These are phyloP conservation scores for Maudiozyma pseudohumilis DNA, from an alignment of 805 yeast species.

Conservation along the genomic window DNA sequence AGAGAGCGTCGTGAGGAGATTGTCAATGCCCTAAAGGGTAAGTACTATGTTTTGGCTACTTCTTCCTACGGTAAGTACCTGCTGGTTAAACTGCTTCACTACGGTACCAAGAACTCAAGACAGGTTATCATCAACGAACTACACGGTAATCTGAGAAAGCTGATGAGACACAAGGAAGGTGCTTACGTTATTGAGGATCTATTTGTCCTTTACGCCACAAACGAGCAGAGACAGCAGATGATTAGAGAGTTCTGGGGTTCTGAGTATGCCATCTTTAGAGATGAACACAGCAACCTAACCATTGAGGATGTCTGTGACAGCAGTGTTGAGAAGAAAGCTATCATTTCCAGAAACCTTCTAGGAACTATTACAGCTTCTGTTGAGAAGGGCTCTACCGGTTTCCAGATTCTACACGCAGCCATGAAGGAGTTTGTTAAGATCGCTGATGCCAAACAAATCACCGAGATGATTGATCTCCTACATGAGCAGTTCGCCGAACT, in stretches of 20 bases:
- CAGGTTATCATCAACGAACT: conserved; percentile 69
- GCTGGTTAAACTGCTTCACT: conserved; percentile 78
- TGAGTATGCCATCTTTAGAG: conserved; percentile 83
- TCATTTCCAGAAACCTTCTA: conserved; percentile 63
- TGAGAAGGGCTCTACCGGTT: conserved; percentile 92
- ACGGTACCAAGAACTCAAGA: conserved; percentile 78
- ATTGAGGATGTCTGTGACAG: conserved; percentile 58
- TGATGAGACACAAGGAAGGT: conserved; percentile 96
- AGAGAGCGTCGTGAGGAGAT: conserved; percentile 70
- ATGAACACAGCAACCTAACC: conserved; percentile 52
- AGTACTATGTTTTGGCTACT: conserved; percentile 74
- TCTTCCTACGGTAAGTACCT: conserved; percentile 90
- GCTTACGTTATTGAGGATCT: conserved; percentile 95
- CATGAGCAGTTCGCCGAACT: conserved; percentile 87
- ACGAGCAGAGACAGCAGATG: conserved; percentile 82
- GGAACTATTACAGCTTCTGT: conserved; percentile 86
- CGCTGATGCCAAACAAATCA: conserved; percentile 53
- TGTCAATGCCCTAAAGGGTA: conserved; percentile 59
- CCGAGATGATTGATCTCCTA: conserved; percentile 73
- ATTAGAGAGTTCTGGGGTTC: conserved; percentile 95
- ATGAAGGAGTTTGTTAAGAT: conserved; percentile 80
- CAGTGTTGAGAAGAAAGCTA: conserved; percentile 66
- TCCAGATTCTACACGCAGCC: conserved; percentile 91
- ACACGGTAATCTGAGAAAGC: conserved; percentile 81
- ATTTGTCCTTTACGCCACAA: conserved; percentile 72